Evolutionary conservation across 2,329 filamentous ascomycete species (phyloP), one percentile per base, ranked within the genome.

Genomic region (Zymoseptoria brevis): DNA sequence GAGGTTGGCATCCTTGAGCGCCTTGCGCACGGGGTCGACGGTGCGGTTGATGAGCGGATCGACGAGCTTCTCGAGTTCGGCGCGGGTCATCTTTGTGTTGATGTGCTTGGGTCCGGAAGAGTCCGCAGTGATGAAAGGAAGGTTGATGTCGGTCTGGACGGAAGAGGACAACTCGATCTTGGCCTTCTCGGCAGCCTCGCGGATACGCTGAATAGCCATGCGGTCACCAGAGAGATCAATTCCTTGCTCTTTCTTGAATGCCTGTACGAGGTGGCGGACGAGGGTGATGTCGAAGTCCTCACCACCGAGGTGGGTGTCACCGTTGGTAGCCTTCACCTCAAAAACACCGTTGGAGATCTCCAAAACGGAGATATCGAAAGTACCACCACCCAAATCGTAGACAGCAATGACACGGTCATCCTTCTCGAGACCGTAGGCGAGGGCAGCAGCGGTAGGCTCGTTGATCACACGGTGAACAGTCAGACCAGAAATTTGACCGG

Each of bases 141-240:
- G 86, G 83, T 96, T 96, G 80, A 97, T 96, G 73, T 96, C 93
- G 68, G 93, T 97, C 78, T 96, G 90, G 68, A 92, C 85, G 60
- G 92, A 92, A 35, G 92, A 96, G 11, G 93, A 97, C 68, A 97
- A 83, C 81, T 96, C 93, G 72, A 96, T 96, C 90, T 97, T 97
- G 75, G 93, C 93, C 87, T 96, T 96, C 85, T 97, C 93, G 69
- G 92, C 91, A 69, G 92, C 93, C 82, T 96, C 93, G 80, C 93
- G 92, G 76, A 97, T 96, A 86, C 93, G 88, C 85, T 96, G 93
- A 74, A 97, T 96, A 70, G 93, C 93, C 92, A 96, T 96, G 76
- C 93, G 91, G 81, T 97, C 93, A 73, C 79, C 80, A 60, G 90
- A 89, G 68, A 97, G 85, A 75, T 97, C 93, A 67, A 96, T 88